Base-by-base conservation (phyloP, 2,329 filamentous ascomycete genomes). In the Lachnellula willkommii region DNA sequence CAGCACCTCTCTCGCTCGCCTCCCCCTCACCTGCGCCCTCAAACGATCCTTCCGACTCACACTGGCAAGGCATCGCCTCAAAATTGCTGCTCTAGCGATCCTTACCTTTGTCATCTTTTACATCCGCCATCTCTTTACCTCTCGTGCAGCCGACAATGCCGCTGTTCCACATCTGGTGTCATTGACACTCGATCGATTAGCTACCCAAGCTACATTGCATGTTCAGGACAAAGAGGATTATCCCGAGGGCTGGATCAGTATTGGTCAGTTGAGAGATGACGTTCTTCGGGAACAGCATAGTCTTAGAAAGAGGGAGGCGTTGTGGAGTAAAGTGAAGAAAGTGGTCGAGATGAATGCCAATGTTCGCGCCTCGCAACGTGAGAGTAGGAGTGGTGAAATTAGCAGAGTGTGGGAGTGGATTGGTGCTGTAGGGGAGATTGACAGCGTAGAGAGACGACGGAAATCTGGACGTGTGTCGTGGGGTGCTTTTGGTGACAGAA, bases 271-370 rank as follows among this genome's bases (percentile, higher is more conserved):
- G 53, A 81, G 94, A 57, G 94, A 99, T 68, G 93, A 97, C 68
- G 87, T 99, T 3, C 77, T 99, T 40, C 80, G 93, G 20, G 83
- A 87, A 28, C 85, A 95, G 59, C 90, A 96, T 70, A 87, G 82
- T 3, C 79, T 92, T 20, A 78, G 79, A 8, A 83, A 91, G 65
- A 81, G 94, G 39, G 88, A 94, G 68, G 82, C 83, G 54, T 77
- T 99, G 50, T 99, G 95, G 94, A 80, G 84, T 61, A 83, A 84
- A 50, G 94, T 99, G 20, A 82, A 84, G 63, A 82, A 79, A 51
- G 87, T 97, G 52, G 92, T 99, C 1, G 94, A 99, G 73, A 85
- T 86, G 71, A 99, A 99, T 71, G 88, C 89, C 58, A 99, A 99
- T 68, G 88, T 99, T 15, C 82, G 94, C 43, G 89, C 81, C 0